Percentiles rank a stretch among this genome's conserved stretches.
Evolutionary conservation across 345 rosid species (phyloP).

Genomic region (Pistacia integerrima): DNA sequence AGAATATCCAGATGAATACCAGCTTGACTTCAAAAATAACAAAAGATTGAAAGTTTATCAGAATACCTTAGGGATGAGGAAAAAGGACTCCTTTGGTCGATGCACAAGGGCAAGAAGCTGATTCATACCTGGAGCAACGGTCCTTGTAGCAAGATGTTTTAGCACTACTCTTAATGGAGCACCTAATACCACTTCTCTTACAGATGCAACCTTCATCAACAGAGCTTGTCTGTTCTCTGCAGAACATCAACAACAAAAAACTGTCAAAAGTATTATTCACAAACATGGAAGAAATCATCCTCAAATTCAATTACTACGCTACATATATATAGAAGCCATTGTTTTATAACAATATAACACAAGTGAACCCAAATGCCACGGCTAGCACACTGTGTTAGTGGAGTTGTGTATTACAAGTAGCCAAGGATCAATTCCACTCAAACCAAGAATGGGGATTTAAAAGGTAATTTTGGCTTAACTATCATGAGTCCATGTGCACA

Average conservation of each 20-base stretch:
- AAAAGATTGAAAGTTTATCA: neutral
- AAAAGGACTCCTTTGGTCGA: constrained; percentile 92
- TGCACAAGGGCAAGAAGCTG: constrained; percentile 82
- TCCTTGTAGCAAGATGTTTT: constrained; percentile 75
- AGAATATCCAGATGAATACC: constrained; percentile 1
- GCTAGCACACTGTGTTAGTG: neutral
- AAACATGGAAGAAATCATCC: neutral
- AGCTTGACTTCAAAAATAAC: constrained; percentile 6
- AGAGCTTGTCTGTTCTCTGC: constrained; percentile 62
- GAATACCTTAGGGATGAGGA: constrained; percentile 77
- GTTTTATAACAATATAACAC: neutral
- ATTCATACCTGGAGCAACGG: constrained; percentile 55
- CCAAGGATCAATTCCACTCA: neutral
- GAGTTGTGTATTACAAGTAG: neutral
- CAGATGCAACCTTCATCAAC: constrained; percentile 79
- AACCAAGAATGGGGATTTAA: neutral
- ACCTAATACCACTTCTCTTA: constrained; percentile 88
- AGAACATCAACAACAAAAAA: constrained; percentile 22
- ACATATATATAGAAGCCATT: neutral
- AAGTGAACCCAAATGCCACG: neutral
- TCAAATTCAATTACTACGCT: neutral
- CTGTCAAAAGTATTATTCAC: constrained; percentile 12
- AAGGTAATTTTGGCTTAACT: neutral
- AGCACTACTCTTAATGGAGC: constrained; percentile 78
- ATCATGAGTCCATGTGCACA: neutral